Base-by-base conservation (phyloP, 2,329 filamentous ascomycete species). In the Atkinsonella texensis region DNA sequence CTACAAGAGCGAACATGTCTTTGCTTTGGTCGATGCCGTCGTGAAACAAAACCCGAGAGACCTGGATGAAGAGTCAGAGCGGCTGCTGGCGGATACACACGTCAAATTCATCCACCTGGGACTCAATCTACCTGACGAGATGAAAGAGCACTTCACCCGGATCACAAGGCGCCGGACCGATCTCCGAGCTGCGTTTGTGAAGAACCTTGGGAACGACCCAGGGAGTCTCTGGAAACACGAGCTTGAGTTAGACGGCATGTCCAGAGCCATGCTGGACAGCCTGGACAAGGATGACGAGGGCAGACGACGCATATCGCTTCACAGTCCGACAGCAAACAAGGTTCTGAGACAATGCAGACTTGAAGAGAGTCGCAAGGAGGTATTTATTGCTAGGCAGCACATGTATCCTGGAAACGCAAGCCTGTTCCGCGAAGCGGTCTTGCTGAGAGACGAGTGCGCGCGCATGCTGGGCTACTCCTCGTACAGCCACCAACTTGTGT, bases 371-470 rank as follows among this genome's bases (percentile, higher is more conserved):
- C 13, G 46, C 33, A 32, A 31, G 35, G 46, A 48, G 18, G 10
- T 48, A n/a, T 48, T 18, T 18, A 13, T 38, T 11, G 46, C 46
- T 3, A 41, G 31, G 12, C 33, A 49, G 18, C 43, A n/a, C 13
- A 46, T 31, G 10, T 33, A 40, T 15, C 39, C 46, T 7, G 46
- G 52, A 7, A 52, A 55, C 33, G 23, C 46, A 11, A 13, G 15
- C 10, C 17, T 52, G 6, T 52, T 55, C 32, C 35, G 40, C 13
- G 52, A 55, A 38, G 44, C 45, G 2, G 43, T 51, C 23, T 33
- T 55, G 6, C 46, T 55, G 9, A 43, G 48, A n/a, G 54, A 55
- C 35, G 50, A 55, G 41, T 47, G 38, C 18, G 52, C 54, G 2
- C 47, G 50, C 13, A 28, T 52, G 13, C 43, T 51, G 15, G 50